A percentile compares a stretch with the other conserved stretches of the same genome.
Conservation (phyloP, 139 green algal genomes). For the Trebouxia sp. region DNA sequence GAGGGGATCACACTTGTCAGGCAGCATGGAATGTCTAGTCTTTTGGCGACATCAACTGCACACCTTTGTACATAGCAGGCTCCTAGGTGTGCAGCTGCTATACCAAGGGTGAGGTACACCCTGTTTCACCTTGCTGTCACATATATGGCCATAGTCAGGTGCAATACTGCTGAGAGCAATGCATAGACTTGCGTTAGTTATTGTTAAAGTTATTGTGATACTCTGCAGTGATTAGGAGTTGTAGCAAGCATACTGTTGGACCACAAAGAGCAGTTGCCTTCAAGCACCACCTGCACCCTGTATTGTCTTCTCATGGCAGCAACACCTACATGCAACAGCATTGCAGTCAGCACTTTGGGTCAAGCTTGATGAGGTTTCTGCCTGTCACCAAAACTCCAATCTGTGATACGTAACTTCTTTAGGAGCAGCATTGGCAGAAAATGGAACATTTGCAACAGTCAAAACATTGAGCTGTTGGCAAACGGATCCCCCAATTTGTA, state of each 20-base stretch:
- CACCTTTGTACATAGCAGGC: background rate
- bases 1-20: background rate
- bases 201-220: background rate
- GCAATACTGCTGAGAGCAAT: background rate
- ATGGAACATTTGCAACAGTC: slow-evolving; percentile 5
- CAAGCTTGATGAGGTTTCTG: slow-evolving; percentile 7
- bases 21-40: background rate
- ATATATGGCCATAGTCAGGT: background rate
- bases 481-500: background rate
- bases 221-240: background rate
- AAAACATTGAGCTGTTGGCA: slow-evolving; percentile 1
- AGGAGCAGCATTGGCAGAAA: slow-evolving; percentile 14
- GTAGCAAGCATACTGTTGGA: background rate
- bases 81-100: slow-evolving; percentile 12
- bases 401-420: slow-evolving; percentile 11
- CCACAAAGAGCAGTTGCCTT: slow-evolving; percentile 14
- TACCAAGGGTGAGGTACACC: background rate
- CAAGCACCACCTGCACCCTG: slow-evolving; percentile 5
- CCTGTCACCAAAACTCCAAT: slow-evolving; percentile 18
- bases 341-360: background rate
- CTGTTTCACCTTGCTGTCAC: background rate
- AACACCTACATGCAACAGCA: slow-evolving; percentile 1
- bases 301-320: background rate
- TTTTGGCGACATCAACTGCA: background rate
- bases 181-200: background rate